Evolutionary conservation across 2,329 filamentous ascomycete species (phyloP).

Genomic region (Pseudogymnoascus pannorum): DNA sequence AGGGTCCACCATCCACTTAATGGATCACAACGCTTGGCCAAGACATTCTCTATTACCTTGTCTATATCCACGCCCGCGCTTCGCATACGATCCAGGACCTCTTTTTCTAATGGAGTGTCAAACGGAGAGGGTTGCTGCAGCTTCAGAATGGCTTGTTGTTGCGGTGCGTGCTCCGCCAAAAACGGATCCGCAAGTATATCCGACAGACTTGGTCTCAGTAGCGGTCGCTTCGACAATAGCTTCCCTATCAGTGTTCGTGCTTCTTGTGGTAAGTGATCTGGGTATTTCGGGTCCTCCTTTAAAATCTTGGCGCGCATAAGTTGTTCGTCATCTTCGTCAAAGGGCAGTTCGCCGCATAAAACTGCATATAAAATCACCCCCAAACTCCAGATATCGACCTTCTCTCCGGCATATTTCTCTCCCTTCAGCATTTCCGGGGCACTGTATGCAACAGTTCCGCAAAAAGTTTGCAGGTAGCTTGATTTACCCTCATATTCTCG

Average conservation of each 20-base stretch:
- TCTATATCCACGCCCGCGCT: conserved; percentile 92
- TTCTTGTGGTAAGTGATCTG: conserved; percentile 69
- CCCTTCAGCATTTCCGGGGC: conserved; percentile 98
- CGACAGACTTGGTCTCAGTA: conserved; percentile 71
- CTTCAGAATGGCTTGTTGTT: conserved; percentile 84
- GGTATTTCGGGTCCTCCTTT: conserved; percentile 76
- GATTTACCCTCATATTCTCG: conserved; percentile 92
- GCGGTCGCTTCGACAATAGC: conserved; percentile 83
- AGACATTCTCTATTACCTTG: conserved; percentile 85
- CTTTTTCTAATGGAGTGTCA: conserved; percentile 78
- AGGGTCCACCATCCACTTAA: conserved; percentile 95
- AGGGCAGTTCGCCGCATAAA: conserved; percentile 79
- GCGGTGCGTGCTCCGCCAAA: conserved; percentile 74
- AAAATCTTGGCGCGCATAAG: conserved; percentile 80
- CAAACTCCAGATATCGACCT: conserved; percentile 93
- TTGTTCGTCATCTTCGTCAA: conserved; percentile 91
- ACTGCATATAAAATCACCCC: conserved; percentile 80
- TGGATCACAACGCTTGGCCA: conserved; percentile 81
- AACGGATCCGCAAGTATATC: conserved; percentile 88
- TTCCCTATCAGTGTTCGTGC: conserved; percentile 69
- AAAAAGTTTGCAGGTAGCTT: conserved; percentile 95
- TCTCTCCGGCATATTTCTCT: conserved; percentile 95
- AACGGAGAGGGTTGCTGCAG: conserved; percentile 76
- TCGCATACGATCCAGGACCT: conserved; percentile 85
- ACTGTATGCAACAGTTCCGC: conserved; percentile 94